Evolutionary conservation across 1,284 basidiomycete genomes (phyloP).

Genomic region (Ganoderma lucidum): DNA sequence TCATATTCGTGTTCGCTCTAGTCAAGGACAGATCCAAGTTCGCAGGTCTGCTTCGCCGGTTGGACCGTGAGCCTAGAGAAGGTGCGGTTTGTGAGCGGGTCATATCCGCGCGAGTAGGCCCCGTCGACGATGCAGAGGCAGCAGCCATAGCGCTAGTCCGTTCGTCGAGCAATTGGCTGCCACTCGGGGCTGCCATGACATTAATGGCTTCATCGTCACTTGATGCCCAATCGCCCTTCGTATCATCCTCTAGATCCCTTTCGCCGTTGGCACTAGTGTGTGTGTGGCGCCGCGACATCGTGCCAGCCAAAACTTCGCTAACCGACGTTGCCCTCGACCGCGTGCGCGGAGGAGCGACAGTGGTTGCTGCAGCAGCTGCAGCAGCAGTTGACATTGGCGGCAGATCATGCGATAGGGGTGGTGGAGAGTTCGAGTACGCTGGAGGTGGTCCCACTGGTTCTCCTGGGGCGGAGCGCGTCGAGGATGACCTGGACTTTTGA

Average conservation of each 20-base stretch:
- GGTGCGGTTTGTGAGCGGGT: constrained; percentile 41
- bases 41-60: constrained; percentile 64
- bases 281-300: constrained; percentile 43
- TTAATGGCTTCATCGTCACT: constrained; percentile 88
- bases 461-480: constrained; percentile 34
- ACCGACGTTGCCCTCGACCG: constrained; percentile 63
- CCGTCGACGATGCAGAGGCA: constrained; percentile 37
- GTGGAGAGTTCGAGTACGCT: constrained; percentile 54
- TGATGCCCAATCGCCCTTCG: constrained; percentile 71
- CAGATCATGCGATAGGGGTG: constrained; percentile 26
- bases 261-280: constrained; percentile 38
- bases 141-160: constrained; percentile 69
- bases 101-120: constrained; percentile 34
- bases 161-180: constrained; percentile 81
- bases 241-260: constrained; percentile 51
- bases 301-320: constrained; percentile 63
- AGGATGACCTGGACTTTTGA: constrained; percentile 36
- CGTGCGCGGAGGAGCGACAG: constrained; percentile 43
- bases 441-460: constrained; percentile 60
- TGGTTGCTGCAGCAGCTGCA: constrained; percentile 6
- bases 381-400: background rate
- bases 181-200: constrained; percentile 78
- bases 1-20: constrained; percentile 48
- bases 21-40: constrained; percentile 67
- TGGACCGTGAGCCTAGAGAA: constrained; percentile 36